Conservation (phyloP, 2,329 filamentous ascomycete species). For the Diplodia scrobiculata region DNA sequence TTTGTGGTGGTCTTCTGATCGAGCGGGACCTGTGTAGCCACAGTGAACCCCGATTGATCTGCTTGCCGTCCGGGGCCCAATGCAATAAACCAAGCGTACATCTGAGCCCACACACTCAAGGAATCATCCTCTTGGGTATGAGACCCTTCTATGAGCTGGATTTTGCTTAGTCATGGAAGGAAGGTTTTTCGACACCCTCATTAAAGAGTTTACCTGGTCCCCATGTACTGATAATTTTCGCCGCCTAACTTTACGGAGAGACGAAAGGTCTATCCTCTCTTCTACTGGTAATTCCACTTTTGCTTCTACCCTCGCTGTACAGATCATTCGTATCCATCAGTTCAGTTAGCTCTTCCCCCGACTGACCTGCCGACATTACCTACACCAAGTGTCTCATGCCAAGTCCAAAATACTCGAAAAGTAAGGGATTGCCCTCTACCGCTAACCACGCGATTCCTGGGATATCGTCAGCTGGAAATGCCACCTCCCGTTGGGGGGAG, state of each 20-base stretch:
- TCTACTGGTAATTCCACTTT: background rate
- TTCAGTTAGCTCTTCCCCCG: too few species aligned
- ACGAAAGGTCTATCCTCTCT: background rate
- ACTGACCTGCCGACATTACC: background rate
- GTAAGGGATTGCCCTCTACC: slow-evolving; percentile 70
- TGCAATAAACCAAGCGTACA: background rate
- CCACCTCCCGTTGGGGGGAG: too few species aligned
- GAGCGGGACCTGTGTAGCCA: too few species aligned
- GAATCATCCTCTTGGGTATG: background rate
- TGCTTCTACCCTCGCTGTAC: background rate
- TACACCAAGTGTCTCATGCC: slow-evolving; percentile 34
- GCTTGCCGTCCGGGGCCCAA: too few species aligned
- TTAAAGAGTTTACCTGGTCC: background rate
- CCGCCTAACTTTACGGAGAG: background rate
- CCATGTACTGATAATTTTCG: background rate
- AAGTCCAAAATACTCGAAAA: slow-evolving; percentile 66
- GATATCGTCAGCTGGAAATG: background rate
- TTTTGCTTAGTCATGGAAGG: background rate
- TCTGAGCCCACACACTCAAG: background rate
- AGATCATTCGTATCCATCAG: background rate
- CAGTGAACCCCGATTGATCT: too few species aligned
- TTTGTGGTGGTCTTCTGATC: too few species aligned
- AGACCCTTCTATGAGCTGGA: background rate
- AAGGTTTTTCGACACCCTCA: background rate
- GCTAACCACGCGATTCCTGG: slow-evolving; percentile 81